Conservation (phyloP, 208 protist genomes). For the Blastocrithidia nonstop region DNA sequence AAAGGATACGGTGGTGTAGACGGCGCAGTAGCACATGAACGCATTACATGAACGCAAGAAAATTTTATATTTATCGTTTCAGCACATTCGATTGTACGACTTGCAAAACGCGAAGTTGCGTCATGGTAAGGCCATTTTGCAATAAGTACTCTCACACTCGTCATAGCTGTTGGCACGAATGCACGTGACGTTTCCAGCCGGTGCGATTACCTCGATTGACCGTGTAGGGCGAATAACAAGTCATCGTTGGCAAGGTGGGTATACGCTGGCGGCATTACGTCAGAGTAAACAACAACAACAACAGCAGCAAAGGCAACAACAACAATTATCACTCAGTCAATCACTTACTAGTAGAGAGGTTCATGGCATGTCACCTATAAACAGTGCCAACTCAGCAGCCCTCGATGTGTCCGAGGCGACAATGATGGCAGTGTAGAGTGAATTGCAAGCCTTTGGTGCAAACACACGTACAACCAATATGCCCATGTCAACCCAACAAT, state of each 20-base stretch:
- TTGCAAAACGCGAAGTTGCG: slow-evolving; percentile 77
- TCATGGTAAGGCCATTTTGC: slow-evolving; percentile 39
- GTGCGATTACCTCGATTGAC: slow-evolving; percentile 67
- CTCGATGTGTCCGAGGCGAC: slow-evolving; percentile 20
- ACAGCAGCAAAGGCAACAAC: slow-evolving; percentile 1
- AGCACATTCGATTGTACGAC: slow-evolving; percentile 86
- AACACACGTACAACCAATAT: too few relatives aligned
- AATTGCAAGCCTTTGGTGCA: slow-evolving; percentile 15
- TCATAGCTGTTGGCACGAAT: slow-evolving; percentile 45
- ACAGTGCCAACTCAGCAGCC: neutral
- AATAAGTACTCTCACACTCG: slow-evolving; percentile 50
- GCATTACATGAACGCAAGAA: slow-evolving; percentile 82
- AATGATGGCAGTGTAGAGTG: slow-evolving; percentile 37
- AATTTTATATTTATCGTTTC: slow-evolving; percentile 81
- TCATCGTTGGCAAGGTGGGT: slow-evolving; percentile 70
- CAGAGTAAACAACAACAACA: slow-evolving; percentile 16
- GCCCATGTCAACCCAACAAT: too few relatives aligned
- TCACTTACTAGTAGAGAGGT: slow-evolving; percentile 1
- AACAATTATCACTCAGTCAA: slow-evolving; percentile 3
- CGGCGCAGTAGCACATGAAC: slow-evolving; percentile 72
- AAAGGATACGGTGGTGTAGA: slow-evolving; percentile 73
- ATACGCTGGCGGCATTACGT: slow-evolving; percentile 60
- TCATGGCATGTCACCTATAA: neutral
- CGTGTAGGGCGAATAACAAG: slow-evolving; percentile 73
- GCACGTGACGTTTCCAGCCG: slow-evolving; percentile 56